These are phyloP conservation scores for Quercus dentata DNA, from an alignment of 306 rosid genomes.

Conservation along the genomic window DNA sequence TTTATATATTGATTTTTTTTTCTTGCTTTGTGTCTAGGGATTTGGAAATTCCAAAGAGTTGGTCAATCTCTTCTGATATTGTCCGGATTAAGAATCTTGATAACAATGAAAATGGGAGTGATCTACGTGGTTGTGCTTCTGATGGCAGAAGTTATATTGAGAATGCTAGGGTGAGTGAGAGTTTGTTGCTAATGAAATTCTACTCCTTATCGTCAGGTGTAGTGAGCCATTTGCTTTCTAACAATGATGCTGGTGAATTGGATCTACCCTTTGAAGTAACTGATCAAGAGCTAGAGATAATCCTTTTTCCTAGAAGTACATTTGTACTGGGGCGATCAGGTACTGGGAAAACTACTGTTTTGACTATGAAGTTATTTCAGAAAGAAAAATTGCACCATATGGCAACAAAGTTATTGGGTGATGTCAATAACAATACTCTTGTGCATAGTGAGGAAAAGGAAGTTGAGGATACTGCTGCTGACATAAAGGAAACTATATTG, in stretches of 20 bases:
- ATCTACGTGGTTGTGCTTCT: constrained; percentile 17
- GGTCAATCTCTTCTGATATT: constrained; percentile 42
- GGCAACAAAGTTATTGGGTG: constrained; percentile 25
- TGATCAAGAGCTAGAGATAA: constrained; percentile 62
- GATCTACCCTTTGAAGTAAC: constrained; percentile 79
- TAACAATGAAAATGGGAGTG: constrained; percentile 18
- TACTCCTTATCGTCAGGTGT: constrained; percentile 50
- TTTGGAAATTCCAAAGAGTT: constrained; percentile 52
- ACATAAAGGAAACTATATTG: constrained; percentile 29
- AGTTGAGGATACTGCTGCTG: constrained; percentile 9
- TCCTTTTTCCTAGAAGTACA: constrained; percentile 50
- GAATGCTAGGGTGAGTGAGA: constrained; percentile 76
- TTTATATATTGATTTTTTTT: neutral
- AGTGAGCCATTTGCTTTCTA: constrained; percentile 59
- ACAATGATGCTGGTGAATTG: constrained; percentile 43
- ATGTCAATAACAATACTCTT: too few species aligned
- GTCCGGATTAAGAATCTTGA: constrained; percentile 31
- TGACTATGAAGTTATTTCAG: constrained; percentile 69
- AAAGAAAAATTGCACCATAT: constrained; percentile 46
- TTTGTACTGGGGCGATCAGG: constrained; percentile 82
- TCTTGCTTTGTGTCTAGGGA: constrained; percentile 25
- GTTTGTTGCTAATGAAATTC: constrained; percentile 75
- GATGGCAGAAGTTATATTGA: constrained; percentile 68
- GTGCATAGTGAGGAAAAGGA: neutral
- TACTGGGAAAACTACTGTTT: constrained; percentile 82